Conservation (phyloP, 371 early-diverging fungal genomes). For the Apophysomyces variabilis region DNA sequence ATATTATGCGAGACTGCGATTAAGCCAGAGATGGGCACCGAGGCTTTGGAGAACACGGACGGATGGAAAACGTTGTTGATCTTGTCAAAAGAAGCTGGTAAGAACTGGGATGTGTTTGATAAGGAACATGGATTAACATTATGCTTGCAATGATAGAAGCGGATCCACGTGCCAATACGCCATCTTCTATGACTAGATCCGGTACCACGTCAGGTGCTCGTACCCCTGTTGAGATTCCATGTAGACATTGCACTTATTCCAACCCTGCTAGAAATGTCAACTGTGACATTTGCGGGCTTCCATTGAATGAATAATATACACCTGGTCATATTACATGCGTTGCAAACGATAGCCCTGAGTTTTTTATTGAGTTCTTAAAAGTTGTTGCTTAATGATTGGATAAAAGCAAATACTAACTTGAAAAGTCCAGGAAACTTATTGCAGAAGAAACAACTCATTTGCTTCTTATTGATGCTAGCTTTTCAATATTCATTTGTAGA, state of each 20-base stretch:
- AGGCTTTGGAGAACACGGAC: slow-evolving; percentile 47
- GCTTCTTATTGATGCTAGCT: too few species aligned
- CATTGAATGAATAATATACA: slow-evolving; percentile 46
- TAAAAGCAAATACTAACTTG: too few species aligned
- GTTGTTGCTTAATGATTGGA: too few species aligned
- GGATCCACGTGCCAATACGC: slow-evolving; percentile 22
- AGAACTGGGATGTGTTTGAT: slow-evolving; percentile 18
- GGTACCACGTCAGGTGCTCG: slow-evolving; percentile 29
- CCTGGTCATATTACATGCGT: neutral
- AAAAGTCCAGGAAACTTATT: too few species aligned
- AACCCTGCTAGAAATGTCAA: slow-evolving; percentile 69
- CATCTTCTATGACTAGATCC: slow-evolving; percentile 25
- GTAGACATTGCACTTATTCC: slow-evolving; percentile 92
- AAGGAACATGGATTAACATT: neutral
- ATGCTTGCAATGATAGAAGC: slow-evolving; percentile 11
- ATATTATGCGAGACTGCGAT: slow-evolving; percentile 58
- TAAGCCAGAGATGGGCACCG: slow-evolving; percentile 46
- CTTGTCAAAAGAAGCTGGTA: slow-evolving; percentile 66
- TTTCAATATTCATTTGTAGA: too few species aligned
- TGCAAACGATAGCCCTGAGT: neutral
- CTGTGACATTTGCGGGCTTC: slow-evolving; percentile 97
- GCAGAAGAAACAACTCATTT: too few species aligned
- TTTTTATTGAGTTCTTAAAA: neutral
- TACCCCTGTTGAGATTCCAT: slow-evolving; percentile 66
- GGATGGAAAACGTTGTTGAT: slow-evolving; percentile 85